phyloP scores from a whole-genome alignment of 805 yeast species.

The Ogataea zsoltii region DNA sequence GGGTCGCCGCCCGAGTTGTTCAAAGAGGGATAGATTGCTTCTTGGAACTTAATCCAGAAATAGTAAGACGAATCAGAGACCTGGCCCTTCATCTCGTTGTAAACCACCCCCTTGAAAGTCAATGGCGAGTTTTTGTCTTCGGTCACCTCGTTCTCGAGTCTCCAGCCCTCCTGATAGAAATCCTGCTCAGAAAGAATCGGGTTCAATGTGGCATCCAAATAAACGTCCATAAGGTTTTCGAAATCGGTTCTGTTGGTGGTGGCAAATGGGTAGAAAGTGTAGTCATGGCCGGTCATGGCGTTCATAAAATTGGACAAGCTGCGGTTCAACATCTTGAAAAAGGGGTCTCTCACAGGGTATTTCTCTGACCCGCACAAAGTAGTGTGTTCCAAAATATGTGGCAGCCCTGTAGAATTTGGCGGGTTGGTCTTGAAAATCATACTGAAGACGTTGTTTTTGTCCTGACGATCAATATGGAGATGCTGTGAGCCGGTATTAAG shows the following conservation, averaged over 20 bases:
- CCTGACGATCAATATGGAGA: slow-evolving; percentile 81
- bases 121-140: slow-evolving; percentile 61
- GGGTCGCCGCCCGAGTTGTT: slow-evolving; percentile 97
- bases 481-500: slow-evolving; percentile 72
- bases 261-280: slow-evolving; percentile 93
- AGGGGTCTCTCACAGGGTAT: slow-evolving; percentile 95
- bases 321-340: slow-evolving; percentile 93
- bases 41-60: slow-evolving; percentile 81
- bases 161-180: slow-evolving; percentile 97
- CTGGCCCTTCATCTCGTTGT: slow-evolving; percentile 98
- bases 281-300: slow-evolving; percentile 98
- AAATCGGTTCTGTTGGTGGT: slow-evolving; percentile 86
- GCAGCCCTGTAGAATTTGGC: slow-evolving; percentile 92
- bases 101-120: slow-evolving; percentile 91
- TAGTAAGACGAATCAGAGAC: slow-evolving; percentile 84
- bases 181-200: slow-evolving; percentile 80
- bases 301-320: slow-evolving; percentile 97
- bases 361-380: slow-evolving; percentile 91
- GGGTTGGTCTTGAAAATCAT: slow-evolving; percentile 93
- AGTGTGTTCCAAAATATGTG: slow-evolving; percentile 95
- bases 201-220: slow-evolving; percentile 80
- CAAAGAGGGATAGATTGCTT: slow-evolving; percentile 78
- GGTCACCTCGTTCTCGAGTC: slow-evolving; percentile 72
- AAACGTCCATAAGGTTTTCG: slow-evolving; percentile 80
- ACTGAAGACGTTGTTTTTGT: slow-evolving; percentile 83